phyloP scores from a whole-genome alignment of 371 early-diverging fungal species.

The Chytridium lagenaria region DNA sequence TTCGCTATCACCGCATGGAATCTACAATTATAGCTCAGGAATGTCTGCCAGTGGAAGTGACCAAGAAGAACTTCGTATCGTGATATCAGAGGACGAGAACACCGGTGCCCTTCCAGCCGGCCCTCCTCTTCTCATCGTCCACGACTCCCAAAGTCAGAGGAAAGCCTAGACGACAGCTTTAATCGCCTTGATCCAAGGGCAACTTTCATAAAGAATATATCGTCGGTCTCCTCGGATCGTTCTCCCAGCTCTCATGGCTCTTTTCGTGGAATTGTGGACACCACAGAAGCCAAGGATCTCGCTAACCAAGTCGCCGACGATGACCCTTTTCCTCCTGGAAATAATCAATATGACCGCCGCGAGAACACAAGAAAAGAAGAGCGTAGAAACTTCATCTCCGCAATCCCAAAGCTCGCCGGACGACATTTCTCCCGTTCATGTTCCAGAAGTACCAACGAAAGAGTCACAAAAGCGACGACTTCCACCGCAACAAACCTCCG shows the following conservation, averaged over 20 bases:
- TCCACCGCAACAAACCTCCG: background rate
- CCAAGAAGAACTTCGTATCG: background rate
- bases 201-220: background rate
- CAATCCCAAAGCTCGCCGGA: background rate
- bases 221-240: no score
- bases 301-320: constrained; percentile 1
- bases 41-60: background rate
- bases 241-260: no score
- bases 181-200: background rate
- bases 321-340: constrained; percentile 16
- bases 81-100: background rate
- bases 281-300: background rate
- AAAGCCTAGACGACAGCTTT: background rate
- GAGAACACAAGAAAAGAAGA: background rate
- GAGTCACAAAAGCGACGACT: background rate
- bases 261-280: background rate
- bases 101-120: background rate
- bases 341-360: constrained; percentile 5
- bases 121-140: background rate
- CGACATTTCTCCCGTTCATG: background rate
- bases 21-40: background rate
- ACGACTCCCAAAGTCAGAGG: background rate
- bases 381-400: background rate
- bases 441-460: background rate
- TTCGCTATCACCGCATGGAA: background rate